Evolutionary conservation across 495 filamentous ascomycete species (phyloP).

Genomic region (Penicillium paradoxum): DNA sequence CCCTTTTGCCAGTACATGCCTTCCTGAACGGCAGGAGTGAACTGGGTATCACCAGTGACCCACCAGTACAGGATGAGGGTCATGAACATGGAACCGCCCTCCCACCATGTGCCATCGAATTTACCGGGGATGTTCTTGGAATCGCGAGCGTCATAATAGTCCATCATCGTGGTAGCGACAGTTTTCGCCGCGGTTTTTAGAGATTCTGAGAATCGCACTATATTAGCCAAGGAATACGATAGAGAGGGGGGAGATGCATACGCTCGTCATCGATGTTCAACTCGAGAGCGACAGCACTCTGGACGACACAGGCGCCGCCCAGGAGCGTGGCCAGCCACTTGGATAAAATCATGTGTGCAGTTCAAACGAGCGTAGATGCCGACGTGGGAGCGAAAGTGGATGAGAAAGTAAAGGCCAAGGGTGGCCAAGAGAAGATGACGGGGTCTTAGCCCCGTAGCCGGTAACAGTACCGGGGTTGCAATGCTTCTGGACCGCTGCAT

Average conservation of each 20-base stretch:
- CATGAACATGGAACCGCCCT: constrained; percentile 70
- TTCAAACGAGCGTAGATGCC: constrained; percentile 13
- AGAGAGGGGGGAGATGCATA: constrained; percentile 13
- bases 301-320: constrained; percentile 24
- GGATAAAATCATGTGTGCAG: constrained; percentile 19
- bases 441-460: constrained; percentile 1
- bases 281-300: constrained; percentile 27
- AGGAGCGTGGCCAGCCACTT: constrained; percentile 24
- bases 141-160: constrained; percentile 59
- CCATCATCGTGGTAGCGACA: constrained; percentile 60
- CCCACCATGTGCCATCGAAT: constrained; percentile 67
- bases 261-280: constrained; percentile 32
- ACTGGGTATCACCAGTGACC: constrained; percentile 64
- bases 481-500: not conserved
- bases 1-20: constrained; percentile 70
- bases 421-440: not conserved
- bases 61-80: constrained; percentile 74
- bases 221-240: not conserved
- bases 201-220: constrained; percentile 36
- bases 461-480: constrained; percentile 7
- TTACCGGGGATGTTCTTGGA: constrained; percentile 60
- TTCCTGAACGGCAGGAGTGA: constrained; percentile 57
- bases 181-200: constrained; percentile 57
- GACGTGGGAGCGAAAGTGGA: constrained; percentile 5
- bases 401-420: not conserved